Evolutionary conservation across 2,329 filamentous ascomycete genomes (phyloP).

Genomic region (Cordyceps javanica): DNA sequence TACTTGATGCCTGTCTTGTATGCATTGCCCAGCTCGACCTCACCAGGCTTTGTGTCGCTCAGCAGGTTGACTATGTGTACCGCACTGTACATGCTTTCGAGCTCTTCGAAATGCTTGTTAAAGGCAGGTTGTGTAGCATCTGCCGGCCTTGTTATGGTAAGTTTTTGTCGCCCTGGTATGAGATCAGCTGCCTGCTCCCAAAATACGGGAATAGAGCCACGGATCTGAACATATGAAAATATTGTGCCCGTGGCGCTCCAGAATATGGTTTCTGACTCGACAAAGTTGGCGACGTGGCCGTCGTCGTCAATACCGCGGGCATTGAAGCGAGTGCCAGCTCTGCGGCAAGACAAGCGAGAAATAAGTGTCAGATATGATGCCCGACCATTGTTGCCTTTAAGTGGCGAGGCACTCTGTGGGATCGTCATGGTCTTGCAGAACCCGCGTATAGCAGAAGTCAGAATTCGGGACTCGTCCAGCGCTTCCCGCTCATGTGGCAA

Average conservation of each 20-base stretch:
- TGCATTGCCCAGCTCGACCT: conserved; percentile 73
- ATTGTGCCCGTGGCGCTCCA: conserved; percentile 72
- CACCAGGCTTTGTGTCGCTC: conserved; percentile 81
- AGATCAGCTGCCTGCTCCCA: conserved; percentile 92
- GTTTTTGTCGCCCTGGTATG: conserved; percentile 89
- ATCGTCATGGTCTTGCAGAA: conserved; percentile 86
- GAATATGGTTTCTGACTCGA: conserved; percentile 93
- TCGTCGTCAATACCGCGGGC: conserved; percentile 97
- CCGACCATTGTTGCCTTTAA: conserved; percentile 62
- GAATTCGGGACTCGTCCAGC: conserved; percentile 78
- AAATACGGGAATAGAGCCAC: conserved; percentile 91
- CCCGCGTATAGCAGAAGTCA: conserved; percentile 90
- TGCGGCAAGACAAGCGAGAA: conserved; percentile 80
- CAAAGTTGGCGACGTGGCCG: conserved; percentile 95
- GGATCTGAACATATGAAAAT: conserved; percentile 90
- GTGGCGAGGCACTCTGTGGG: conserved; percentile 66
- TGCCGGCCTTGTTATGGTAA: conserved; percentile 77
- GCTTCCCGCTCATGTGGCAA: conserved; percentile 66
- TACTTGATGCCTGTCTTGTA: conserved; percentile 73
- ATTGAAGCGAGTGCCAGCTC: conserved; percentile 94
- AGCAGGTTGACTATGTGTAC: conserved; percentile 91
- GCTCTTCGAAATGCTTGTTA: conserved; percentile 85
- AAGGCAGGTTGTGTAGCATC: conserved; percentile 94
- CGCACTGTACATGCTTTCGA: conserved; percentile 81
- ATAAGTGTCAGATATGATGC: conserved; percentile 85